Percentiles rank a stretch among this genome's conserved stretches.
phyloP scores from a whole-genome alignment of 2,329 filamentous ascomycete genomes.

The Alternaria conjuncta region DNA sequence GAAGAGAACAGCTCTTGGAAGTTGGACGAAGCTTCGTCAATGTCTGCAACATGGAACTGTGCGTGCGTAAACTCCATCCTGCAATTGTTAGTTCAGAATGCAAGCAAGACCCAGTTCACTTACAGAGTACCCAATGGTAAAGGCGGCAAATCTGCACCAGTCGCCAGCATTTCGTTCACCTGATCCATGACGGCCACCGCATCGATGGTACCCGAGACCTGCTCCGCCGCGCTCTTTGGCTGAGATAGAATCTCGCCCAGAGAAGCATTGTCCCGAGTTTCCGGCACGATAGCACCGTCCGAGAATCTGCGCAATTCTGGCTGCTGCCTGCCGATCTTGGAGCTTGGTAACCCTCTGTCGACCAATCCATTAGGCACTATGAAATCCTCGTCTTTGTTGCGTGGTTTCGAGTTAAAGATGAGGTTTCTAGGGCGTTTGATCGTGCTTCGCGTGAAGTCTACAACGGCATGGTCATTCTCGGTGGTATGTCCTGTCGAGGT shows the following conservation, averaged over 20 bases:
- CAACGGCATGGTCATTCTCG: slow-evolving; percentile 8
- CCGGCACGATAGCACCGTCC: background rate
- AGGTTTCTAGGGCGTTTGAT: slow-evolving; percentile 8
- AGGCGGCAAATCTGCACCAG: slow-evolving; percentile 1
- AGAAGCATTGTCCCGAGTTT: slow-evolving; percentile 12
- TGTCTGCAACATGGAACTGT: slow-evolving; percentile 30
- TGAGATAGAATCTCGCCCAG: slow-evolving; percentile 23
- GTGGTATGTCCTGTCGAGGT: background rate
- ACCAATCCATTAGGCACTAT: slow-evolving; percentile 35
- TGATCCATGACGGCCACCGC: slow-evolving; percentile 18
- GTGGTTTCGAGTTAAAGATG: background rate
- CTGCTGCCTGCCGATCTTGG: slow-evolving; percentile 13
- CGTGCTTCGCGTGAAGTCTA: slow-evolving; percentile 26
- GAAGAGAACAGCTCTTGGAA: slow-evolving; percentile 26
- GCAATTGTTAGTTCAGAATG: slow-evolving; percentile 2
- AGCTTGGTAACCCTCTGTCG: slow-evolving; percentile 9
- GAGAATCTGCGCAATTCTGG: background rate
- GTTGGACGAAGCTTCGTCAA: slow-evolving; percentile 38
- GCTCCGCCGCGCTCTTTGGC: background rate
- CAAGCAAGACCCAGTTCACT: slow-evolving; percentile 6
- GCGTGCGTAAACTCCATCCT: slow-evolving; percentile 31
- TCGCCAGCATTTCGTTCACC: slow-evolving; percentile 19
- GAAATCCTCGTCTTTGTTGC: slow-evolving; percentile 35
- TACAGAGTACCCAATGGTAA: slow-evolving; percentile 31
- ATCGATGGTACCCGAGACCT: slow-evolving; percentile 9